Percentiles rank a stretch among this genome's conserved stretches.
These are phyloP conservation scores for Cystofilobasidium capitatum DNA, from an alignment of 768 basidiomycete genomes.

Conservation along the genomic window DNA sequence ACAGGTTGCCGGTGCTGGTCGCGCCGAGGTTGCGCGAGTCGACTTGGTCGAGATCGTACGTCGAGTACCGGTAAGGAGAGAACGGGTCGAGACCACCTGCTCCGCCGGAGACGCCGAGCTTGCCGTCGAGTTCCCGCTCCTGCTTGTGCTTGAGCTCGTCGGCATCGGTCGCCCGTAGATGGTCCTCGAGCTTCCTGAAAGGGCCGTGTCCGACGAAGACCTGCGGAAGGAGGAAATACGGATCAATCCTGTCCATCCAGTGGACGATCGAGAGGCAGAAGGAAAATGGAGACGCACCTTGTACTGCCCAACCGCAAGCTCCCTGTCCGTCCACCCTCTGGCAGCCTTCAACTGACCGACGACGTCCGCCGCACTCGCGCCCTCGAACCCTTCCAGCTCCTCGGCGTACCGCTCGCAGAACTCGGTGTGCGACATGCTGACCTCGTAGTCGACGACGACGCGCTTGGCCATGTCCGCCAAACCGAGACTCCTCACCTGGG, in stretches of 20 bases:
- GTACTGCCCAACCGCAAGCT: slow-evolving; percentile 69
- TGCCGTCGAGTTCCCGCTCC: slow-evolving; percentile 52
- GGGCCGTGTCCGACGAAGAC: slow-evolving; percentile 77
- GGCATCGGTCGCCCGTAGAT: slow-evolving; percentile 66
- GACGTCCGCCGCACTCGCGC: slow-evolving; percentile 17
- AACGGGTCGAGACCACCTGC: slow-evolving; percentile 61
- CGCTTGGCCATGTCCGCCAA: slow-evolving; percentile 66
- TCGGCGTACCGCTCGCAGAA: slow-evolving; percentile 73
- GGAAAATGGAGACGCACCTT: slow-evolving; percentile 51
- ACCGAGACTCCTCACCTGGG: slow-evolving; percentile 74
- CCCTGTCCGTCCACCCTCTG: slow-evolving; percentile 53
- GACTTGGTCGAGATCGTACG: slow-evolving; percentile 44
- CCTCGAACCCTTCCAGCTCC: slow-evolving; percentile 47
- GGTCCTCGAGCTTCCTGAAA: slow-evolving; percentile 82
- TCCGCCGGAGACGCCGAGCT: slow-evolving; percentile 55
- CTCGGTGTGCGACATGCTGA: slow-evolving; percentile 73
- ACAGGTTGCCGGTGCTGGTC: slow-evolving; percentile 31
- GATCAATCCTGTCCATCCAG: not conserved
- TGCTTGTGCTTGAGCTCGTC: slow-evolving; percentile 79
- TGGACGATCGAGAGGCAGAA: too few relatives aligned
- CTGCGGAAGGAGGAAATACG: slow-evolving; percentile 42
- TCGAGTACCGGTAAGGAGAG: slow-evolving; percentile 55
- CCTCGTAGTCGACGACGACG: slow-evolving; percentile 58
- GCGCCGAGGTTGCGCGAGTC: slow-evolving; percentile 32
- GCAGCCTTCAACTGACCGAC: slow-evolving; percentile 31